Percentiles rank a stretch among this genome's conserved stretches.
Conservation (phyloP, 2,329 filamentous ascomycete genomes). For the Zasmidium citrigriseum region DNA sequence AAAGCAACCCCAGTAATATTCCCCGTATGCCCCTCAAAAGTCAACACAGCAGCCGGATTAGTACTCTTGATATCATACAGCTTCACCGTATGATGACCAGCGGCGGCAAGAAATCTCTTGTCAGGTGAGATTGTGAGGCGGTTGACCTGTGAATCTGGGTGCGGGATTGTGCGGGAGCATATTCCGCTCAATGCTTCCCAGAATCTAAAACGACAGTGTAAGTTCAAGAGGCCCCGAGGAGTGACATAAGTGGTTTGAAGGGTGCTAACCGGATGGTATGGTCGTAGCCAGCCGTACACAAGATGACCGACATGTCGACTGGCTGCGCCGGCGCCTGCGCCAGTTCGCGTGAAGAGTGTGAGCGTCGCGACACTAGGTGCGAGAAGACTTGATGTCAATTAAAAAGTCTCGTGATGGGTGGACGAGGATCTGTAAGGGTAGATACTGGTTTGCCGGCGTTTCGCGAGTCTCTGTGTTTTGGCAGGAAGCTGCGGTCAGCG, state of each 20-base stretch:
- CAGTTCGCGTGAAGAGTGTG: not conserved
- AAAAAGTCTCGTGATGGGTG: too few relatives aligned
- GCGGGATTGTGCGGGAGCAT: conserved; percentile 95
- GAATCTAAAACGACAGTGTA: conserved; percentile 62
- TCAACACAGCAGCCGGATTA: conserved; percentile 90
- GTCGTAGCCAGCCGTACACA: conserved; percentile 64
- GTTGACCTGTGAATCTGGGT: conserved; percentile 97
- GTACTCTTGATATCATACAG: conserved; percentile 98
- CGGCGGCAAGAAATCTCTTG: conserved; percentile 89
- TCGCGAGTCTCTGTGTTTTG: too few relatives aligned
- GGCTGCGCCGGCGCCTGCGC: not conserved
- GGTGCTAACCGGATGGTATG: conserved; percentile 72
- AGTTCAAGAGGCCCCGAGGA: not conserved
- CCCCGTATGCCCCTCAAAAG: conserved; percentile 92
- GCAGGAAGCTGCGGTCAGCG: too few relatives aligned
- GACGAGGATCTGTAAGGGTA: too few relatives aligned
- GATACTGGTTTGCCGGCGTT: too few relatives aligned
- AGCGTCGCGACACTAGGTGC: too few relatives aligned
- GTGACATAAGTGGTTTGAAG: not conserved
- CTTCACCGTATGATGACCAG: conserved; percentile 83
- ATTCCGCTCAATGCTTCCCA: conserved; percentile 98
- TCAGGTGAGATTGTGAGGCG: conserved; percentile 97
- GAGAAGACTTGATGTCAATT: too few relatives aligned
- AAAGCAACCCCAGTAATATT: conserved; percentile 97
- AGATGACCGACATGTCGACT: not conserved